Base-by-base conservation (phyloP, 768 basidiomycete species). In the Termitomyces heimii region DNA sequence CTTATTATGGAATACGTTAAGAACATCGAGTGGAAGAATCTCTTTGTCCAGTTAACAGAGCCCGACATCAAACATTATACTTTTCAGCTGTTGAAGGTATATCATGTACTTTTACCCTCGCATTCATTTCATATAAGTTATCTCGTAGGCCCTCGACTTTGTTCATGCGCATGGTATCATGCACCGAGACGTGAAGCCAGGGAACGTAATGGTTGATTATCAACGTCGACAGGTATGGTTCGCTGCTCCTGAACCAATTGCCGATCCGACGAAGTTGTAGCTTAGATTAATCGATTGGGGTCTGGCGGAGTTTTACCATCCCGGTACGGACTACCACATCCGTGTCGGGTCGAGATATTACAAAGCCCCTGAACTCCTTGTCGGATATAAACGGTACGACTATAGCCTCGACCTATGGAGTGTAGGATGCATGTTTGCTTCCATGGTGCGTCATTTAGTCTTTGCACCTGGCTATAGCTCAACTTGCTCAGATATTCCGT, bases 191-290 rank as follows among this genome's bases (percentile, higher is more conserved):
- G 67, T 70, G n/a, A 71, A 70, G 50, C 69, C 72, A 39, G 67
- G 83, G 60, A 89, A 89, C 65, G 82, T 88, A 52, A 87, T 89
- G 85, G 85, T 88, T 54, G 84, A 89, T 70, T 80, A 83, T 66
- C 76, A 80, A 56, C 78, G 77, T 59, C 75, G 82, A 46, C 77
- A 80, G 78, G 81, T 87, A 58, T 65, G 79, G 50, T 24, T 28
- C 20, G 34, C 34, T 49, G 8, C 22, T 46, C 32, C 24, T 37
- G 2, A 26, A 35, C 1, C 26, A 40, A 31, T 47, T 37, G 53
- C 43, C 37, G 50, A 47, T 55, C 16, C 57, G 20, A 57, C 40
- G n/a, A 51, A 45, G 18, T 50, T 59, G 29, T 60, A 82, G 81
- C 66, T 82, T 48, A 72, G 78, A 26, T 67, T 89, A 57, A 89